These are phyloP conservation scores for Fusarium sp. DNA, from an alignment of 2,329 filamentous ascomycete species.

Conservation along the genomic window DNA sequence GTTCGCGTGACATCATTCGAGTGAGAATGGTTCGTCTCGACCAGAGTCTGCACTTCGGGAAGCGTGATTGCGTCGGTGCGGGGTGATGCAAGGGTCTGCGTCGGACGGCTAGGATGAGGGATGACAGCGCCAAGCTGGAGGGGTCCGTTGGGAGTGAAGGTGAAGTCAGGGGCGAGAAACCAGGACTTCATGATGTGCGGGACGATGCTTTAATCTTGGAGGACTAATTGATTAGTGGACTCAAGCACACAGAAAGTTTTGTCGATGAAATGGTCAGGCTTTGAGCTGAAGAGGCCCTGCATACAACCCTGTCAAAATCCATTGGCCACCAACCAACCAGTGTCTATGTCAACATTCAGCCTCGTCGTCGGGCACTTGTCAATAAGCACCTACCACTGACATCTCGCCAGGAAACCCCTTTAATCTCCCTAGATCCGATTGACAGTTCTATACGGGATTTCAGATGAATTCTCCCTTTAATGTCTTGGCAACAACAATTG, in stretches of 20 bases:
- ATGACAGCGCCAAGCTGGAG: neutral
- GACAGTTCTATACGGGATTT: neutral
- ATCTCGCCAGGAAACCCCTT: fast-evolving
- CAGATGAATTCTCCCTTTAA: neutral
- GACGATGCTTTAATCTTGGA: fast-evolving
- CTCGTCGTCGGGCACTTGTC: fast-evolving
- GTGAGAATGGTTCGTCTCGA: neutral
- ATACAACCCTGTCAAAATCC: no score
- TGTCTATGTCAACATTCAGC: fast-evolving
- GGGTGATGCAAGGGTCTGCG: neutral
- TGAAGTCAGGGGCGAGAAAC: neutral
- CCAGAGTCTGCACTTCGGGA: neutral
- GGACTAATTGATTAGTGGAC: fast-evolving
- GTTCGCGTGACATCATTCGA: neutral
- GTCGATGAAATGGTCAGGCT: fast-evolving
- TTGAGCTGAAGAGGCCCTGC: fast-evolving
- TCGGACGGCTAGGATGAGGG: neutral
- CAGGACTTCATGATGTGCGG: neutral
- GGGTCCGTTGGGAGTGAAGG: neutral
- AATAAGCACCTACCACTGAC: fast-evolving
- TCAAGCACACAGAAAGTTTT: fast-evolving
- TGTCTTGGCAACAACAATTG: neutral
- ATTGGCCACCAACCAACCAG: fast-evolving
- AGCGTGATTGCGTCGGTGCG: neutral
- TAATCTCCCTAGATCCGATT: fast-evolving